Percentiles rank a stretch among this genome's conserved stretches.
phyloP scores from a whole-genome alignment of 305 asterid species.

The Fraxinus dipetala region DNA sequence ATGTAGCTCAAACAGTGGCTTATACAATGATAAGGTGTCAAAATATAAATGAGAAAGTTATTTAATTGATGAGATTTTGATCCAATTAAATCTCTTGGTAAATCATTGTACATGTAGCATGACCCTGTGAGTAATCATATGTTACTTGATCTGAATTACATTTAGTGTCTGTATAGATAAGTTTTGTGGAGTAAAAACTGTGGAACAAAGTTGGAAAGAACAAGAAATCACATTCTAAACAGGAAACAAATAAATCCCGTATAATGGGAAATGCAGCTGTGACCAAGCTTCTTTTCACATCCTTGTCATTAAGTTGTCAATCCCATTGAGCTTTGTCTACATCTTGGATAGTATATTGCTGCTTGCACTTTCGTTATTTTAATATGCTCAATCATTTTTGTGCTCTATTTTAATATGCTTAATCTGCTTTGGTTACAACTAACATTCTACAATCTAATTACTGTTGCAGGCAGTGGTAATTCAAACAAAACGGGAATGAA shows the following conservation, averaged over 20 bases:
- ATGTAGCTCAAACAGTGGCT: too few species aligned
- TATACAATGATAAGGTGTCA: too few species aligned
- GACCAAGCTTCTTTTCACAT: neutral
- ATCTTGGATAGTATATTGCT: neutral
- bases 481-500: neutral
- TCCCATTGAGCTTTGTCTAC: neutral
- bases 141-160: neutral
- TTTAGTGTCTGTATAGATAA: neutral
- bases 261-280: neutral
- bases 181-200: neutral
- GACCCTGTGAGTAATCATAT: too few species aligned
- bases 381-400: neutral
- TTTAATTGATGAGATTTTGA: too few species aligned
- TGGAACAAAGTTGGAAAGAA: neutral
- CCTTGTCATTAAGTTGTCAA: neutral
- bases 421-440: neutral
- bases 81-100: too few species aligned
- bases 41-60: too few species aligned
- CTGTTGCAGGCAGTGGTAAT: slow-evolving; percentile 34
- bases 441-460: slow-evolving; percentile 17
- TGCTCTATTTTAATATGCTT: neutral
- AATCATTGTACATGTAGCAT: too few species aligned
- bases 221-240: neutral
- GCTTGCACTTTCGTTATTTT: slow-evolving; percentile 1
- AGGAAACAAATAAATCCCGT: neutral